Base-by-base conservation (phyloP, 2,329 filamentous ascomycete species). In the Zalaria obscura region DNA sequence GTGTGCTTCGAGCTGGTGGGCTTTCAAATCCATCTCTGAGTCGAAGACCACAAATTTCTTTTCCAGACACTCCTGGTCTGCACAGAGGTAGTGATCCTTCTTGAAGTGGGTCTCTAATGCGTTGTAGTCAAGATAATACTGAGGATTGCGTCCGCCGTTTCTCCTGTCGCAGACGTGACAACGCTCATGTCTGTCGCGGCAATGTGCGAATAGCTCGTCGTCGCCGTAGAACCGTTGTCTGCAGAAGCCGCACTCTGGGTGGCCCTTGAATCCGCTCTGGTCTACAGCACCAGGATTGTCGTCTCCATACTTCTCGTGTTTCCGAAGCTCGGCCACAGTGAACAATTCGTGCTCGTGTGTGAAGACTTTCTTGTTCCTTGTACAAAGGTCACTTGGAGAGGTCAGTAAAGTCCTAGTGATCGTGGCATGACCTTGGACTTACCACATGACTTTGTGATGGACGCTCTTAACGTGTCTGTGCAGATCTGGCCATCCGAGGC, bases 31-130 rank as follows among this genome's bases (percentile, higher is more conserved):
- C 69, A 98, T 79, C 55, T 95, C 85, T 0, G 87, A 88, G 42
- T 86, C 85, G 52, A 98, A 98, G 1, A 96, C 91, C 27, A 96
- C 83, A 57, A 96, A 95, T 58, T 95, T 96, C 73, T 94, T 94
- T 52, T 96, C 91, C 55, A 91, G 59, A 54, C 91, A 98, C 55
- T 94, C 88, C 41, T 74, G 71, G 52, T 98, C 87, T 5, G 75
- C 61, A 56, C 91, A 98, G 1, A 88, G 66, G 55, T 80, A 94
- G 60, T 98, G 91, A 43, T 91, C 87, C 50, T 80, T 80, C 47
- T 75, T 73, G 58, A 96, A 96, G 61, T 98, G 91, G 32, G 78
- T 67, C 56, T 93, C 87, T 3, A 98, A 68, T 1, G 83, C 76
- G 49, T 88, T 75, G 62, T 95, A 96, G 64, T 98, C 78, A 45